Evolutionary conservation across 768 basidiomycete genomes (phyloP).

Genomic region (Mrakia gelida): DNA sequence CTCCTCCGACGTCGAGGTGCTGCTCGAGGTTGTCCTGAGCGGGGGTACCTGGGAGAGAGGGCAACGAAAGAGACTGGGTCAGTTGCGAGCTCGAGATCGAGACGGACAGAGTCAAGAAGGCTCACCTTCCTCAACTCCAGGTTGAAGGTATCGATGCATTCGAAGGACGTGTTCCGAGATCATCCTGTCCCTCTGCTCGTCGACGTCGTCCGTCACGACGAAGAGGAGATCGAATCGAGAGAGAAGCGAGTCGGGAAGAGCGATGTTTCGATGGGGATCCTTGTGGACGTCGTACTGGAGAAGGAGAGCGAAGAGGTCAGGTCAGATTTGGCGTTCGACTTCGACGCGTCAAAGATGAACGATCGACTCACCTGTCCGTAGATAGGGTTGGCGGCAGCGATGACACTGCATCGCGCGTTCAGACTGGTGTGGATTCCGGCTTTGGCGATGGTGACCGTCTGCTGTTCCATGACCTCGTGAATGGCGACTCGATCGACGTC

Average conservation of each 20-base stretch:
- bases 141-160: conserved; percentile 93
- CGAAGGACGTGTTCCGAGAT: conserved; percentile 97
- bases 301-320: background rate
- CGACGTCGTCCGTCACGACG: conserved; percentile 96
- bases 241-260: conserved; percentile 91
- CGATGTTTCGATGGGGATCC: conserved; percentile 98
- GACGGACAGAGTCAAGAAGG: background rate
- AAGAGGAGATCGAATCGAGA: conserved; percentile 99
- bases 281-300: conserved; percentile 95
- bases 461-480: conserved; percentile 99
- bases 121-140: conserved; percentile 89
- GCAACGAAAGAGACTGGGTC: background rate
- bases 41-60: conserved; percentile 53
- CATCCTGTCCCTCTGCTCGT: conserved; percentile 83
- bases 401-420: conserved; percentile 94
- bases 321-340: background rate
- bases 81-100: background rate
- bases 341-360: background rate
- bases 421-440: conserved; percentile 98
- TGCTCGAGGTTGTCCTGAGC: conserved; percentile 81
- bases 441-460: conserved; percentile 98
- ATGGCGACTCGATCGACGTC: conserved; percentile 98
- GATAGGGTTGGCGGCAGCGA: conserved; percentile 97
- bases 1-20: conserved; percentile 78
- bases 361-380: conserved; percentile 74